Evolutionary conservation across 805 yeast genomes (phyloP).

Genomic region (Metschnikowia amazonensis): DNA sequence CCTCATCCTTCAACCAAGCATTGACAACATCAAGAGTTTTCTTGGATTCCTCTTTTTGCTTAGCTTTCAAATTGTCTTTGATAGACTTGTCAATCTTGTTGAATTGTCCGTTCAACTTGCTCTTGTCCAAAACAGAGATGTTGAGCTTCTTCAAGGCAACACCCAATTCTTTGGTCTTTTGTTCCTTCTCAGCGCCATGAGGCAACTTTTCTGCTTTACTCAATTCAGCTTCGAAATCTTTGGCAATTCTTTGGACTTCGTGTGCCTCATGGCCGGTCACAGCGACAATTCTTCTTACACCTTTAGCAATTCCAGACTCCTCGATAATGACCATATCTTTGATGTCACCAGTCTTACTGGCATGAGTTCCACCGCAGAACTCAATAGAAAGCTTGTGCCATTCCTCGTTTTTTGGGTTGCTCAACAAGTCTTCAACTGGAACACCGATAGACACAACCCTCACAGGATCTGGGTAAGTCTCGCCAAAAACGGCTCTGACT

Average conservation of each 20-base stretch:
- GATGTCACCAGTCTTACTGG: conserved; percentile 86
- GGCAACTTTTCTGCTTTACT: conserved; percentile 58
- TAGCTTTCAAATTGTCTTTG: conserved; percentile 82
- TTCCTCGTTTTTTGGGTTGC: conserved; percentile 63
- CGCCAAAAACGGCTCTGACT: conserved; percentile 97
- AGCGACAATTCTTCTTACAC: conserved; percentile 96
- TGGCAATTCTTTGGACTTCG: conserved; percentile 83
- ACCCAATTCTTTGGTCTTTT: conserved; percentile 75
- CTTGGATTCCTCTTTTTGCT: conserved; percentile 85
- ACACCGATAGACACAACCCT: conserved; percentile 96
- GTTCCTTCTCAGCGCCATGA: conserved; percentile 76
- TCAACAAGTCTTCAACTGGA: conserved; percentile 76
- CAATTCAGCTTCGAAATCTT: conserved; percentile 61
- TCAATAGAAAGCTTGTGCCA: conserved; percentile 84
- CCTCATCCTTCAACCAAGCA: conserved; percentile 53
- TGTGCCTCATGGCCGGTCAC: conserved; percentile 90
- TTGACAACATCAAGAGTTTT: conserved; percentile 74
- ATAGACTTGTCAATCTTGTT: conserved; percentile 76
- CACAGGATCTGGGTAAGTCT: conserved; percentile 98
- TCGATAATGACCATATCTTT: conserved; percentile 86
- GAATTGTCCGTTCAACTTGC: conserved; percentile 69
- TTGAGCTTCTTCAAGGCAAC: conserved; percentile 78
- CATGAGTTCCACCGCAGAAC: conserved; percentile 99
- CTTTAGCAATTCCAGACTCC: conserved; percentile 98
- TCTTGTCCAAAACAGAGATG: conserved; percentile 79